Evolutionary conservation across 768 basidiomycete species (phyloP).

Genomic region (Amanita pallidorosea): DNA sequence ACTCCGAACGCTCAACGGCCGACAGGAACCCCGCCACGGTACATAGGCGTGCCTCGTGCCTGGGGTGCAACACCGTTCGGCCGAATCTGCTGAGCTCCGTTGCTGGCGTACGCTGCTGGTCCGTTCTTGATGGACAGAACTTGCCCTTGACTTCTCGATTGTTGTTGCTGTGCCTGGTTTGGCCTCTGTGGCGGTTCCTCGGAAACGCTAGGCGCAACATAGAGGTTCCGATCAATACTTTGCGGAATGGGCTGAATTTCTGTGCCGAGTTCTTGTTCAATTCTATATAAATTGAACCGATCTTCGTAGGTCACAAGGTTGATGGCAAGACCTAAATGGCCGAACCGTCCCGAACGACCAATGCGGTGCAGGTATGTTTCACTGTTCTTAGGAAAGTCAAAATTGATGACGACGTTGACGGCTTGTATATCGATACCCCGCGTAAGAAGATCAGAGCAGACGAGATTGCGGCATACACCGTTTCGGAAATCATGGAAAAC

Average conservation of each 20-base stretch:
- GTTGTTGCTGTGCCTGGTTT: constrained; percentile 20
- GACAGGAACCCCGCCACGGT: constrained; percentile 27
- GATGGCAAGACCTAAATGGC: constrained; percentile 94
- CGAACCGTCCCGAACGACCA: constrained; percentile 95
- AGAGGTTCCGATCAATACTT: constrained; percentile 81
- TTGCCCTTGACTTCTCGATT: constrained; percentile 9
- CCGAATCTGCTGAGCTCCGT: constrained; percentile 17
- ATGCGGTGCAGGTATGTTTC: constrained; percentile 99
- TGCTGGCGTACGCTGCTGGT: constrained; percentile 26
- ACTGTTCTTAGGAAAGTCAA: constrained; percentile 98
- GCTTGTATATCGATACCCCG: constrained; percentile 99
- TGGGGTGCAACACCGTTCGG: constrained; percentile 13
- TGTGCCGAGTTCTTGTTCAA: constrained; percentile 97
- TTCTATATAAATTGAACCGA: constrained; percentile 93
- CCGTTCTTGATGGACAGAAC: constrained; percentile 4
- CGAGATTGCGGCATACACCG: constrained; percentile 96
- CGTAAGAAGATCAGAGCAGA: constrained; percentile 95
- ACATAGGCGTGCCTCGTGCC: constrained; percentile 18
- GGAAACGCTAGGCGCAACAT: constrained; percentile 69
- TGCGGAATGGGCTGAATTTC: constrained; percentile 96
- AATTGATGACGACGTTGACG: constrained; percentile 99
- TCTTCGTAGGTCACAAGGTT: constrained; percentile 98
- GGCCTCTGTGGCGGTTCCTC: constrained; percentile 28
- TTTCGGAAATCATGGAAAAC: constrained; percentile 99
- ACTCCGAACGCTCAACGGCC: constrained; percentile 18